Conservation (phyloP, 768 basidiomycete genomes). For the Phlebiopsis flavidoalba region DNA sequence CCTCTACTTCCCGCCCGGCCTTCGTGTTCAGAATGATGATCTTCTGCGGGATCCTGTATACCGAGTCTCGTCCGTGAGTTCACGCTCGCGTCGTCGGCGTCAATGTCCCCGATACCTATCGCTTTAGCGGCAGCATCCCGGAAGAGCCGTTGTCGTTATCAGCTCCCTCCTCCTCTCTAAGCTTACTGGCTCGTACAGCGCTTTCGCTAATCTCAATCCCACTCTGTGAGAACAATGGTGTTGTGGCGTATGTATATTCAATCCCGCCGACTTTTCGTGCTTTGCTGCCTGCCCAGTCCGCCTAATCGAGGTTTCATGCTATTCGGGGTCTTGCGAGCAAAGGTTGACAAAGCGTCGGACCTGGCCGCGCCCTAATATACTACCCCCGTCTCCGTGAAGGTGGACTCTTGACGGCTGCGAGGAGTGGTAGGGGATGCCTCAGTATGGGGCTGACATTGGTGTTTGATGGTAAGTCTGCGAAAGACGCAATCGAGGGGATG, state of each 20-base stretch:
- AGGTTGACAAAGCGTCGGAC: slow-evolving; percentile 19
- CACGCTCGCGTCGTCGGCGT: slow-evolving; percentile 23
- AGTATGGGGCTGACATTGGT: not conserved
- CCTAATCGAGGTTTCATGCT: slow-evolving; percentile 8
- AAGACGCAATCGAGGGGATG: not conserved
- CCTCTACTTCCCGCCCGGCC: slow-evolving; percentile 17
- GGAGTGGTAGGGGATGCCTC: slow-evolving; percentile 10
- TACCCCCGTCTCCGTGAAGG: slow-evolving; percentile 15
- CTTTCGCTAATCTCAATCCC: slow-evolving; percentile 61
- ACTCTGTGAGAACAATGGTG: slow-evolving; percentile 52
- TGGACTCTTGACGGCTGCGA: slow-evolving; percentile 3
- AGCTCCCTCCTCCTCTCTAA: slow-evolving; percentile 51
- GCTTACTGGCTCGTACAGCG: slow-evolving; percentile 7
- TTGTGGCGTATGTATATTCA: slow-evolving; percentile 20
- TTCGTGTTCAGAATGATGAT: slow-evolving; percentile 36
- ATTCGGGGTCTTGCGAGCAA: slow-evolving; percentile 9
- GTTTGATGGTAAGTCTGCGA: not conserved
- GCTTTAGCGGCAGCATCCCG: slow-evolving; percentile 72
- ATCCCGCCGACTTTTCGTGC: slow-evolving; percentile 5
- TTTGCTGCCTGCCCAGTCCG: slow-evolving; percentile 17
- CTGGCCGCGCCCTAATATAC: slow-evolving; percentile 20
- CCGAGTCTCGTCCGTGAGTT: slow-evolving; percentile 6
- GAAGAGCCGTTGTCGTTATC: slow-evolving; percentile 70
- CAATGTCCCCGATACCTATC: slow-evolving; percentile 61
- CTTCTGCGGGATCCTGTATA: slow-evolving; percentile 25